Evolutionary conservation across 805 yeast genomes (phyloP), one percentile per base, ranked within the genome.

Genomic region (Saccharomycopsis fermentans): DNA sequence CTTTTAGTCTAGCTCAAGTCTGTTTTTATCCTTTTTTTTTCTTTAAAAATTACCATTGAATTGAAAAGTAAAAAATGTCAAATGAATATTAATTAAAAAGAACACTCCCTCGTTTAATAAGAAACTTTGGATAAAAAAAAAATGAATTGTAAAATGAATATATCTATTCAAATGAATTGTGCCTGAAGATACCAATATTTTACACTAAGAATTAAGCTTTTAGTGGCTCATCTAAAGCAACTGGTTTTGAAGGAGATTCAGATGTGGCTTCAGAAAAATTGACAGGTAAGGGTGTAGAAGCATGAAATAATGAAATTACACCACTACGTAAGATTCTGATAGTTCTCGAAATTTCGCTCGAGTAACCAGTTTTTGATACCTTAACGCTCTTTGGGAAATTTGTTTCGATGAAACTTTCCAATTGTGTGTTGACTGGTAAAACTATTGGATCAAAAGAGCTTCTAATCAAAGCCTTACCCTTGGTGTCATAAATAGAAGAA

Each of bases 381-480:
- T 69, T 65, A 59, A 71, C 70, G 21, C 71, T 71, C n/a, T 71
- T 71, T 19, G 87, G 86, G 39, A 80, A 73, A 63, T 76, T 73
- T 37, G 69, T 70, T 43, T 72, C 68, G 32, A 81, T 74, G 26
- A 74, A 64, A 1, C 73, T 68, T 61, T 78, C 83, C 55, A 86
- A 68, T 36, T 75, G 71, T 37, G 75, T 70, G 71, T 86, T 89
- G 52, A 84, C 52, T 32, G 94, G 91, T 39, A 73, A 75, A 53
- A 86, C 72, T 12, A 84, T 37, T 3, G 87, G 84, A 68, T 85
- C 90, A 24, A 84, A 65, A 26, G 79, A 77, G n/a, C 84, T 75
- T 63, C 89, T 76, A 40, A 86, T 63, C 55, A 83, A 67, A 47
- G 87, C 86, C 65, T 81, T 81, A 26, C 89, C 89, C 34, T 81